phyloP scores from a whole-genome alignment of 495 filamentous ascomycete species.

The Mytilinidion resinicola region DNA sequence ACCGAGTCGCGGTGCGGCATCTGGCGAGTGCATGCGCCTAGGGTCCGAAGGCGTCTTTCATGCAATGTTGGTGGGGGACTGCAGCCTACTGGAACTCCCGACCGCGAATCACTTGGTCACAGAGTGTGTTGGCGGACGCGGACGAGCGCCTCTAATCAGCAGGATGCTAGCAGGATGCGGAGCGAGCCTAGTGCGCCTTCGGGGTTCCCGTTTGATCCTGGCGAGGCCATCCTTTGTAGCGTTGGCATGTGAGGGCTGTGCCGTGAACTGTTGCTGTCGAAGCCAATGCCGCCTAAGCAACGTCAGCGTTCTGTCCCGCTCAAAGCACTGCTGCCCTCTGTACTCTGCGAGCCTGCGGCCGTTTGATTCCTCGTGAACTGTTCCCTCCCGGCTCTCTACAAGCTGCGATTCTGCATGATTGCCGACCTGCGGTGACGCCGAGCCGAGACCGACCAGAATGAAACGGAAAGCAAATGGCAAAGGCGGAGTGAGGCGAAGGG shows the following conservation, averaged over 20 bases:
- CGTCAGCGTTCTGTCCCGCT: neutral
- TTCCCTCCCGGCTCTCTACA: neutral
- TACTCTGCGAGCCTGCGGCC: neutral
- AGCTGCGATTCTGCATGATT: too few species aligned
- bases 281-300: neutral
- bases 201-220: neutral
- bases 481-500: too few species aligned
- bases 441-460: too few species aligned
- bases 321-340: neutral
- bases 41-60: too few species aligned
- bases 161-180: neutral
- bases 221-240: neutral
- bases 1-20: too few species aligned
- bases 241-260: slow-evolving; percentile 3
- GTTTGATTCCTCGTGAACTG: neutral
- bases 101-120: too few species aligned
- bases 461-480: too few species aligned
- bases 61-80: too few species aligned
- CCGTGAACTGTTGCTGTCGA: neutral
- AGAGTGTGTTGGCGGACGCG: neutral
- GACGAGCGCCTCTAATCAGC: neutral
- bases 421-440: too few species aligned
- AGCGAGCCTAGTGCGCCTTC: neutral
- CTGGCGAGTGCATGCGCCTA: too few species aligned
- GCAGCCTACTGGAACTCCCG: too few species aligned